Base-by-base conservation (phyloP, 768 basidiomycete species). In the Mycena maculata region DNA sequence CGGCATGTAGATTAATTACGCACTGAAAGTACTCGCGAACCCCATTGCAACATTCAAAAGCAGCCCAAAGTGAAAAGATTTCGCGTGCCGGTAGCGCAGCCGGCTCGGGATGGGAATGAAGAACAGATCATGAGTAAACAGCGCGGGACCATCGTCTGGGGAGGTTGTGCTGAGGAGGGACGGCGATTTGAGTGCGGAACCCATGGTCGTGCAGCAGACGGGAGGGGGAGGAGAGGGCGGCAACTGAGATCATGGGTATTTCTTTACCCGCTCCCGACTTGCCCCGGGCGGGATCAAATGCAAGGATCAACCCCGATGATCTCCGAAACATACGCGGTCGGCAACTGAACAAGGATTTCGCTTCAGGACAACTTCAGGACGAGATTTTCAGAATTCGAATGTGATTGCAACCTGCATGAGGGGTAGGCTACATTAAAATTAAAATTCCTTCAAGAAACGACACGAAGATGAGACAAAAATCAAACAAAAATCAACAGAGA, bases 91-190 rank as follows among this genome's bases (percentile, higher is more conserved):
- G 63, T 88, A 88, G 45, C 83, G 86, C 6, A 90, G 77, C 28
- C 79, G 74, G 67, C 77, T 80, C 0, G 92, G 91, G 33, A 92
- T 89, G 0, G 90, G 90, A 12, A 92, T 66, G 65, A 92, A 79
- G 39, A 38, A 1, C 7, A 70, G 52, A 4, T 70, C 69, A 27
- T 67, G 69, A 0, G 69, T 70, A 49, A 62, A 68, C 15, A 49
- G 4, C 23, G 59, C 36, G 12, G 42, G 25, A 6, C 39, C 41
- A 5, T 41, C 38, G 25, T 36, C 52, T 13, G 2, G 16, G 47
- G 25, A 10, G 47, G 3, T 48, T 4, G 47, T 36, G 33, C 33
- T 36, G 9, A 42, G 41, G 16, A 16, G 44, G 44, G 8, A 22
- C 10, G 47, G 47, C 11, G 10, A 11, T 13, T 9, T 12, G 47